Evolutionary conservation across 441 rosid species (phyloP).

Genomic region (Pelargonium citronellum): DNA sequence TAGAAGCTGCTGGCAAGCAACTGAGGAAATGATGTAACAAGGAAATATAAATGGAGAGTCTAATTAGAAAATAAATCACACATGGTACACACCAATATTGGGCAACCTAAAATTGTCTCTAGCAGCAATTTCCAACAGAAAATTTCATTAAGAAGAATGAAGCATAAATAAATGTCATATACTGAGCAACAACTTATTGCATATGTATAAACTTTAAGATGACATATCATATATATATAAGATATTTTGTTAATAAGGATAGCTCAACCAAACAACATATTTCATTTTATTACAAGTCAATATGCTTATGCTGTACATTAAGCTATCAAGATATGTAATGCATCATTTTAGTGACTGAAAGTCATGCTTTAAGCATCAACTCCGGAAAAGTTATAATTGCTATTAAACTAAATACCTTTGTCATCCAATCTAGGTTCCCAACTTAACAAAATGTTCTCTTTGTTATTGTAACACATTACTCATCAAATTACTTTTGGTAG

Average conservation of each 20-base stretch:
- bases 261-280: no score
- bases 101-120: neutral
- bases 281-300: no score
- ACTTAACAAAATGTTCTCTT: neutral
- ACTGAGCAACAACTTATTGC: neutral
- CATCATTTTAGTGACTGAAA: no score
- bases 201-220: no score
- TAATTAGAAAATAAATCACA: constrained; percentile 7
- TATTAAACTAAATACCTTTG: neutral
- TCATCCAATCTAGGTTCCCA: neutral
- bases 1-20: neutral
- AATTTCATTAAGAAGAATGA: neutral
- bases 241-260: no score
- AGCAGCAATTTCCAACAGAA: constrained; percentile 1
- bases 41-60: constrained; percentile 9
- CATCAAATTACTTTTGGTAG: neutral
- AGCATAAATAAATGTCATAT: neutral
- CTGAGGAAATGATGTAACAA: constrained; percentile 6
- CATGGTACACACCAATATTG: neutral
- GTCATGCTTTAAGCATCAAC: neutral
- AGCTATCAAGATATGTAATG: no score
- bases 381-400: neutral
- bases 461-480: neutral
- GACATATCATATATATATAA: neutral
- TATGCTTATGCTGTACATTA: no score